Evolutionary conservation across 2,329 filamentous ascomycete species (phyloP).

Genomic region (Beauveria caledonica): DNA sequence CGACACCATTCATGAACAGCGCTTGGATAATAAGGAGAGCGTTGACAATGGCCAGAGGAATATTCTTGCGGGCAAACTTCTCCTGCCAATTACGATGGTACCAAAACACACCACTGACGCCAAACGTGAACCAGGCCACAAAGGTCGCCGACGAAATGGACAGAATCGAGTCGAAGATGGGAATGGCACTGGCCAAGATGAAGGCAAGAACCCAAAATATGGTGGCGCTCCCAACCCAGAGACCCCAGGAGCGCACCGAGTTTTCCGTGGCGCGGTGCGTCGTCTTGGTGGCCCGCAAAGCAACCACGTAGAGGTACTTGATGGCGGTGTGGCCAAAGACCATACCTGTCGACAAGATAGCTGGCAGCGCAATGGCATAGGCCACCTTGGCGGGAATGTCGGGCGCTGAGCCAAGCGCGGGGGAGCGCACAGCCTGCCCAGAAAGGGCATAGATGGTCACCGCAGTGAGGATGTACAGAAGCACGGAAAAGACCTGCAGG

Average conservation of each 20-base stretch:
- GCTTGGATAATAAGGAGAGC: constrained; percentile 23
- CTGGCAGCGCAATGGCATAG: constrained; percentile 24
- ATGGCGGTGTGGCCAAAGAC: constrained; percentile 25
- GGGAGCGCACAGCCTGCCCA: constrained; percentile 24
- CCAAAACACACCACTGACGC: constrained; percentile 28
- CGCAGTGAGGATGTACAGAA: constrained; percentile 25
- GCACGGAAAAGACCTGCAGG: constrained; percentile 25
- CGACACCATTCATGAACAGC: constrained; percentile 28
- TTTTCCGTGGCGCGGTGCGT: constrained; percentile 25
- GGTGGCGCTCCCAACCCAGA: constrained; percentile 27
- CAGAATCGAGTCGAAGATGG: constrained; percentile 30
- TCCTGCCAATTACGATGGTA: constrained; percentile 28
- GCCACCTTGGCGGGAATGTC: constrained; percentile 24
- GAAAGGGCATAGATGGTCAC: constrained; percentile 25
- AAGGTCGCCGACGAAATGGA: constrained; percentile 28
- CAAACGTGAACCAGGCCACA: constrained; percentile 30
- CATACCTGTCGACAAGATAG: constrained; percentile 23
- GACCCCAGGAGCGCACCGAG: constrained; percentile 25
- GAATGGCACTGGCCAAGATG: constrained; percentile 28
- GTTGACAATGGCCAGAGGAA: constrained; percentile 21
- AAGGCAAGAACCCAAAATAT: constrained; percentile 28
- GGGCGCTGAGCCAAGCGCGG: constrained; percentile 26
- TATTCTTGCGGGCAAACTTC: constrained; percentile 23
- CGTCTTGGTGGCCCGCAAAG: constrained; percentile 25
- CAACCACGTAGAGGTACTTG: constrained; percentile 27